phyloP scores from a whole-genome alignment of 129 eudicot species.

The Chrysanthemum makinoi region DNA sequence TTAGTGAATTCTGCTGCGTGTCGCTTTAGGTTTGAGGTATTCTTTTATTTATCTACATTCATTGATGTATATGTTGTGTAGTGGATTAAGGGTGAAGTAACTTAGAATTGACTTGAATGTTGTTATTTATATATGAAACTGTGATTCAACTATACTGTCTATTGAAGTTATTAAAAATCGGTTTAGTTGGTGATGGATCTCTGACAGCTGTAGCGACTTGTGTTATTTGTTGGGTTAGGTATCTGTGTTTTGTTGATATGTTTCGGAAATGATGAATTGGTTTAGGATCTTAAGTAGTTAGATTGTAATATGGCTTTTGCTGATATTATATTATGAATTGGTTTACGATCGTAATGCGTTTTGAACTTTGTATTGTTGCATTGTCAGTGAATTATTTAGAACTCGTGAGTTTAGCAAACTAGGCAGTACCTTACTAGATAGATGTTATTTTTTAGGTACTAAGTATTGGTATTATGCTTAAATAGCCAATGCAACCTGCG shows the following conservation, averaged over 20 bases:
- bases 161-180: conserved; percentile 2
- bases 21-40: no score
- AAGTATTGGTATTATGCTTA: no score
- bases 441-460: no score
- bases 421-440: no score
- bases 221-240: background rate
- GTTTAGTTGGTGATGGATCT: background rate
- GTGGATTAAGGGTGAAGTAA: no score
- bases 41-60: no score
- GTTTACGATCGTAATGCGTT: background rate
- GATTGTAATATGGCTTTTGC: background rate
- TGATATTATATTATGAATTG: background rate
- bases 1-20: no score
- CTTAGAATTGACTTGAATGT: background rate
- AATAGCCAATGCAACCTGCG: background rate
- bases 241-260: background rate
- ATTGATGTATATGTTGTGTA: no score
- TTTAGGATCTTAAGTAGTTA: conserved; percentile 10
- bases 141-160: background rate
- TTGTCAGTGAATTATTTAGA: background rate
- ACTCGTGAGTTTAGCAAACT: no score
- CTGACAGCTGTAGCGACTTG: background rate
- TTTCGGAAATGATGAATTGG: conserved; percentile 10
- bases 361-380: conserved; percentile 8
- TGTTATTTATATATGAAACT: background rate